These are phyloP conservation scores for Protea cynaroides DNA, from an alignment of 164 flowering plant species.

Conservation along the genomic window DNA sequence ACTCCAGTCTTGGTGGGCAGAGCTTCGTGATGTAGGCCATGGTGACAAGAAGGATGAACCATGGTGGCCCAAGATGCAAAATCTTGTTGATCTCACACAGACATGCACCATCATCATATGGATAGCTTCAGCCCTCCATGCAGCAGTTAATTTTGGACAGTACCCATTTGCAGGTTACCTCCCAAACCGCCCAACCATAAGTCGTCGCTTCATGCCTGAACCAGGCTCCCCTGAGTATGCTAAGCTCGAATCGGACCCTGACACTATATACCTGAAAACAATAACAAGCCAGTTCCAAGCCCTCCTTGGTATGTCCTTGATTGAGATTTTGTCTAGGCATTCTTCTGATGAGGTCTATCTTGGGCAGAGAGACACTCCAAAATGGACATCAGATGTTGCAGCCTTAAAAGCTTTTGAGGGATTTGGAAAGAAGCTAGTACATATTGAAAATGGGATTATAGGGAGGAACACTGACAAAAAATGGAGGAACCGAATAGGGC, in stretches of 20 bases:
- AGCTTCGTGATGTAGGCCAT: slow-evolving; percentile 60
- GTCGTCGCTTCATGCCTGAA: slow-evolving; percentile 80
- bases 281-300: slow-evolving; percentile 69
- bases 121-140: slow-evolving; percentile 88
- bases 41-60: slow-evolving; percentile 68
- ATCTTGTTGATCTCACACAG: slow-evolving; percentile 40
- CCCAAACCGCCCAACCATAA: slow-evolving; percentile 79
- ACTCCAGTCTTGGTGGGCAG: slow-evolving; percentile 83
- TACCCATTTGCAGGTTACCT: slow-evolving; percentile 81
- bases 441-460: slow-evolving; percentile 47
- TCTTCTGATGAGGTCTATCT: slow-evolving; percentile 72
- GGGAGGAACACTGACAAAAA: slow-evolving; percentile 41
- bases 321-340: slow-evolving; percentile 73
- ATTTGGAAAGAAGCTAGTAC: slow-evolving; percentile 39
- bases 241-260: slow-evolving; percentile 61
- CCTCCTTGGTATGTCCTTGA: slow-evolving; percentile 65
- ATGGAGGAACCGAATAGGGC: slow-evolving; percentile 52
- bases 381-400: slow-evolving; percentile 58
- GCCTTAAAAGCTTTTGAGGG: slow-evolving; percentile 49
- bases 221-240: slow-evolving; percentile 57
- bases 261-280: slow-evolving; percentile 52
- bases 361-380: slow-evolving; percentile 57
- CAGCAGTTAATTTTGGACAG: slow-evolving; percentile 86
- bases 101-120: slow-evolving; percentile 71
- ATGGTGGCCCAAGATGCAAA: slow-evolving; percentile 83